These are phyloP conservation scores for Psophocarpus tetragonolobus DNA, from an alignment of 306 rosid species.

Conservation along the genomic window DNA sequence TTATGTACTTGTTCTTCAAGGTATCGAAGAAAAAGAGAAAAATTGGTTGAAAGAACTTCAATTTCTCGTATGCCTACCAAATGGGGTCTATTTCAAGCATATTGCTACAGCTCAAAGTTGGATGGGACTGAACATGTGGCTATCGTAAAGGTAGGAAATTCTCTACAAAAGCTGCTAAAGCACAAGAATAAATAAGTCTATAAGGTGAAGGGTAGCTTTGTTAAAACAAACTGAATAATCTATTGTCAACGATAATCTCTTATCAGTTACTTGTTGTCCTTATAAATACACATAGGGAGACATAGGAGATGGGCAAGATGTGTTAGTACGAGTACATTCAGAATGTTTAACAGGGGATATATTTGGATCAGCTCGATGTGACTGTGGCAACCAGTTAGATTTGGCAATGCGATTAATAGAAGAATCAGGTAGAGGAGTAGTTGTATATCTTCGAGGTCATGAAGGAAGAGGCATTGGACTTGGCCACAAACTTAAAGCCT, in stretches of 20 bases:
- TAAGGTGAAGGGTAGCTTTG: background rate
- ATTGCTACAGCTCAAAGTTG: constrained; percentile 72
- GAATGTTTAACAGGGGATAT: constrained; percentile 94
- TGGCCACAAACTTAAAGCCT: constrained; percentile 86
- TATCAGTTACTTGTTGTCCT: background rate
- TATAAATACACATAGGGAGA: constrained; percentile 52
- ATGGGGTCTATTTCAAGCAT: constrained; percentile 83
- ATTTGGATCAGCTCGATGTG: constrained; percentile 84
- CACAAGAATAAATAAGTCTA: background rate
- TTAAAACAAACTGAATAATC: background rate
- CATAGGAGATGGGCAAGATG: constrained; percentile 72
- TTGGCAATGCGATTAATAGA: constrained; percentile 78
- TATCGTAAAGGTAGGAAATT: constrained; percentile 58
- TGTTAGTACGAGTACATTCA: constrained; percentile 80
- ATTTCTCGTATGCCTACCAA: constrained; percentile 72
- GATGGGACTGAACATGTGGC: constrained; percentile 86
- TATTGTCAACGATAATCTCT: background rate
- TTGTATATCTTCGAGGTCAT: constrained; percentile 87
- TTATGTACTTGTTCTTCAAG: constrained; percentile 34
- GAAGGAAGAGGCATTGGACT: constrained; percentile 93
- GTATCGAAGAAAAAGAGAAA: constrained; percentile 85
- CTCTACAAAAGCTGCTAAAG: background rate
- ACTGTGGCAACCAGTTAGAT: constrained; percentile 87
- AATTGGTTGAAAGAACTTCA: constrained; percentile 68
- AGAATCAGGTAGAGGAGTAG: constrained; percentile 72